A percentile compares a stretch with the other conserved stretches of the same genome.
phyloP scores from a whole-genome alignment of 495 filamentous ascomycete species.

The Talaromyces stipitatus region DNA sequence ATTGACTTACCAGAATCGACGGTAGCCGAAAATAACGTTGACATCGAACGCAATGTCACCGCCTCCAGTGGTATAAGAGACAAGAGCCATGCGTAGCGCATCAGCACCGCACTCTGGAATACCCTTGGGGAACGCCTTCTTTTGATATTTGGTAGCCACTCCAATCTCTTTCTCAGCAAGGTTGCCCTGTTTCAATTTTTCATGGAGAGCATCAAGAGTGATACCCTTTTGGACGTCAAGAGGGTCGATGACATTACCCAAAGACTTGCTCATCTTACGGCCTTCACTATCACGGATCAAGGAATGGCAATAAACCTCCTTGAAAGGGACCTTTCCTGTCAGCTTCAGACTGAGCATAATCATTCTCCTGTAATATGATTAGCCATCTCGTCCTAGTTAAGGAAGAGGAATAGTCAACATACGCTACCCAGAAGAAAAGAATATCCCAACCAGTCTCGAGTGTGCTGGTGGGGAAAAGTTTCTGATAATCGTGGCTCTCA shows the following conservation, averaged over 20 bases:
- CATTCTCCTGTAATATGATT: constrained; percentile 57
- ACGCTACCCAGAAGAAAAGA: constrained; percentile 76
- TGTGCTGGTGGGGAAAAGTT: constrained; percentile 65
- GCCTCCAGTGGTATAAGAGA: constrained; percentile 75
- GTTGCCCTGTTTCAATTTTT: constrained; percentile 63
- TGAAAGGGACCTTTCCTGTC: constrained; percentile 70
- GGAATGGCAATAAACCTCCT: constrained; percentile 70
- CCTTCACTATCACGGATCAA: constrained; percentile 72
- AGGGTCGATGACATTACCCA: constrained; percentile 79
- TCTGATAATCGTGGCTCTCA: constrained; percentile 55
- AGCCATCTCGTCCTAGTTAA: constrained; percentile 56
- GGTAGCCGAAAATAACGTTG: constrained; percentile 75
- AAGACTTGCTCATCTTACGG: constrained; percentile 78
- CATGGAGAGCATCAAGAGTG: constrained; percentile 55
- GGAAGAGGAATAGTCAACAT: not conserved
- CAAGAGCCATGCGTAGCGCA: constrained; percentile 73
- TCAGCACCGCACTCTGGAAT: constrained; percentile 86
- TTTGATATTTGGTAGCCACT: constrained; percentile 67
- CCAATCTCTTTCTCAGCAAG: constrained; percentile 61
- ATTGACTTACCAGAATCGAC: constrained; percentile 53
- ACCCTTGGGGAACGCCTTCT: constrained; percentile 68
- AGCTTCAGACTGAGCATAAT: constrained; percentile 74
- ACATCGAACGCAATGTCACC: constrained; percentile 82
- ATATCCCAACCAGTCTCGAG: constrained; percentile 85
- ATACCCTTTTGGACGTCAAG: constrained; percentile 74